Percentiles rank a stretch among this genome's conserved stretches.
phyloP scores from a whole-genome alignment of 2,329 filamentous ascomycete species.

The Thielaviopsis populi region DNA sequence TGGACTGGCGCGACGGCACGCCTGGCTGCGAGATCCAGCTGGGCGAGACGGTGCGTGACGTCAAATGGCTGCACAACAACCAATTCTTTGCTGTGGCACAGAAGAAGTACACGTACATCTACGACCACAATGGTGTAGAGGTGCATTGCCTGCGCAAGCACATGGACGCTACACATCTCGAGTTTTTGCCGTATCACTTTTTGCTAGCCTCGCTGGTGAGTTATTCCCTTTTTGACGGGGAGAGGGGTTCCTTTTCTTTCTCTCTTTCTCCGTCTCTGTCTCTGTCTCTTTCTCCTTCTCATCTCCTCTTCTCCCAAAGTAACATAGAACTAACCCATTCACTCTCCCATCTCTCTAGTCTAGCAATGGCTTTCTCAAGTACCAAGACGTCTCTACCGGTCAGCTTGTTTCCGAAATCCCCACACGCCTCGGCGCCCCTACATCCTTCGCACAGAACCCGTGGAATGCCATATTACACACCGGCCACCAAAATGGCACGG shows the following conservation, averaged over 20 bases:
- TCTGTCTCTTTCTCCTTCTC: too few species aligned
- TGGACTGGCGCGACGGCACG: constrained; percentile 91
- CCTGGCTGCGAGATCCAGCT: constrained; percentile 83
- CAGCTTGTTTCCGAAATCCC: constrained; percentile 73
- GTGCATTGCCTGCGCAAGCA: constrained; percentile 84
- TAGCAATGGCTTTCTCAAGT: constrained; percentile 72
- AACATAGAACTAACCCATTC: not conserved
- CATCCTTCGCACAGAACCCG: constrained; percentile 73
- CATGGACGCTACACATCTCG: constrained; percentile 80
- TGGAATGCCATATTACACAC: constrained; percentile 85
- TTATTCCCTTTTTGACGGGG: constrained; percentile 19
- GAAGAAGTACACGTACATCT: constrained; percentile 94
- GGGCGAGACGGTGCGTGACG: constrained; percentile 77
- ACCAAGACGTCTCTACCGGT: constrained; percentile 89
- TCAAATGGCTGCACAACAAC: constrained; percentile 86
- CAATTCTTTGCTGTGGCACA: constrained; percentile 91
- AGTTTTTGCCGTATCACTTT: constrained; percentile 94
- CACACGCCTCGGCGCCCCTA: constrained; percentile 71
- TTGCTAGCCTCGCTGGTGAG: constrained; percentile 71
- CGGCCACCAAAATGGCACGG: constrained; percentile 87
- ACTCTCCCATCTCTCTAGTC: constrained; percentile 32
- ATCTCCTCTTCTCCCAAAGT: not conserved
- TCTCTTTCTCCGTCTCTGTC: not conserved
- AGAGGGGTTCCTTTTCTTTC: too few species aligned
- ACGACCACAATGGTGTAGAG: constrained; percentile 81